These are phyloP conservation scores for Byssoonygena ceratinophila DNA, from an alignment of 2,329 filamentous ascomycete genomes.

Conservation along the genomic window DNA sequence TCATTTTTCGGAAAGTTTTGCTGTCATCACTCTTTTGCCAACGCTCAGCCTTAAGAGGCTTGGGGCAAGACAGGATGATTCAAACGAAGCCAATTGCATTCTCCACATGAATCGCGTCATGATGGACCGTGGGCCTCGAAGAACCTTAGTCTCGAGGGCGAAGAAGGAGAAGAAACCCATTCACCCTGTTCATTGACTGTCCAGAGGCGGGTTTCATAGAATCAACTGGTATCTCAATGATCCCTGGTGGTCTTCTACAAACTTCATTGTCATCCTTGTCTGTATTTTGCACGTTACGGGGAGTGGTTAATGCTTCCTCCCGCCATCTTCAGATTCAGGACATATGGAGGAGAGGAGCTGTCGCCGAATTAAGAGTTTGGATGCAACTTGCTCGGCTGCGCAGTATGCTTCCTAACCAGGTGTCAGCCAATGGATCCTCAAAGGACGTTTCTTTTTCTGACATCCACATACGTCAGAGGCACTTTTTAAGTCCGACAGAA, in stretches of 20 bases:
- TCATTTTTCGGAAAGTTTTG: background rate
- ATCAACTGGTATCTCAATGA: too few species aligned
- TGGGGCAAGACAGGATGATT: background rate
- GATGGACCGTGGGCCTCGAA: background rate
- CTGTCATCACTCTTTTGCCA: background rate
- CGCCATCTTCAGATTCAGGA: background rate
- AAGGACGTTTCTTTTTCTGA: background rate
- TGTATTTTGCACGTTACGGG: too few species aligned
- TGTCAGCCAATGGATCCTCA: background rate
- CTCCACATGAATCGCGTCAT: background rate
- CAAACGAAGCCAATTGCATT: background rate
- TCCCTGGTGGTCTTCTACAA: too few species aligned
- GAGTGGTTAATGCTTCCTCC: too few species aligned
- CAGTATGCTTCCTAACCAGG: background rate
- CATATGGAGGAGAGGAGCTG: background rate
- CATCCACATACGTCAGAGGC: constrained; percentile 7
- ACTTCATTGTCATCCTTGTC: too few species aligned
- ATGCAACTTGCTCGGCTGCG: background rate
- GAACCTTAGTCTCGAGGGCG: too few species aligned
- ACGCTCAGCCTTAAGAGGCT: background rate
- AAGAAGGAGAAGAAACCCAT: too few species aligned
- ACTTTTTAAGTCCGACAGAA: background rate
- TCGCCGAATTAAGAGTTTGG: background rate
- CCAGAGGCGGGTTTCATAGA: too few species aligned
- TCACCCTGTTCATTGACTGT: too few species aligned